Percentiles rank a stretch among this genome's conserved stretches.
These are phyloP conservation scores for Podosphaera aphanis DNA, from an alignment of 2,329 filamentous ascomycete species.

Conservation along the genomic window DNA sequence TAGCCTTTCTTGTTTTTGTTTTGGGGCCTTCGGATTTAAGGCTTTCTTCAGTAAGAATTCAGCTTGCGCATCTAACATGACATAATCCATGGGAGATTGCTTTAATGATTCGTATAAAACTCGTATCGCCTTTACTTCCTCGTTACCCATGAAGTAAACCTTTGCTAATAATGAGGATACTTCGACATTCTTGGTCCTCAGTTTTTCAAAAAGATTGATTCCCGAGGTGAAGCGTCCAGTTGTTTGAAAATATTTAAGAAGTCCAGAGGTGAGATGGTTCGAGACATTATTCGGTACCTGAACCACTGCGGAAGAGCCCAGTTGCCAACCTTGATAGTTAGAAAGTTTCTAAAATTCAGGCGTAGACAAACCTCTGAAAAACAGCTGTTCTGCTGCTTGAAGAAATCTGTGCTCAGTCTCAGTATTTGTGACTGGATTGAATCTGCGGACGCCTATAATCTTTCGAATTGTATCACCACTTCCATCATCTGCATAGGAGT, in stretches of 20 bases:
- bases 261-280: slow-evolving; percentile 82
- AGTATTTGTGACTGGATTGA: slow-evolving; percentile 96
- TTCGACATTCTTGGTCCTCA: slow-evolving; percentile 72
- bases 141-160: slow-evolving; percentile 81
- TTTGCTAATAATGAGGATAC: slow-evolving; percentile 81
- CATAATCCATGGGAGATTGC: slow-evolving; percentile 91
- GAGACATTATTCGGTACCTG: slow-evolving; percentile 93
- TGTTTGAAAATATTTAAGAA: slow-evolving; percentile 84
- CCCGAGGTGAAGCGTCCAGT: slow-evolving; percentile 85
- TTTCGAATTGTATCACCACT: slow-evolving; percentile 87
- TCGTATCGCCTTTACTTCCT: slow-evolving; percentile 87
- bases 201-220: slow-evolving; percentile 93
- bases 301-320: slow-evolving; percentile 89
- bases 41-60: slow-evolving; percentile 79
- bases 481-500: slow-evolving; percentile 89
- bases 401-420: slow-evolving; percentile 93
- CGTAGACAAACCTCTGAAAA: slow-evolving; percentile 51
- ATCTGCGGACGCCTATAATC: slow-evolving; percentile 87
- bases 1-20: slow-evolving; percentile 40
- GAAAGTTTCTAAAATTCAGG: not conserved
- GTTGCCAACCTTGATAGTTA: slow-evolving; percentile 49
- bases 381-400: slow-evolving; percentile 78
- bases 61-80: slow-evolving; percentile 83
- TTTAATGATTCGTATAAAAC: slow-evolving; percentile 72
- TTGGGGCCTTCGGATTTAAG: slow-evolving; percentile 25